Evolutionary conservation across 2,329 filamentous ascomycete genomes (phyloP).

Genomic region (Neofusicoccum laricinum): DNA sequence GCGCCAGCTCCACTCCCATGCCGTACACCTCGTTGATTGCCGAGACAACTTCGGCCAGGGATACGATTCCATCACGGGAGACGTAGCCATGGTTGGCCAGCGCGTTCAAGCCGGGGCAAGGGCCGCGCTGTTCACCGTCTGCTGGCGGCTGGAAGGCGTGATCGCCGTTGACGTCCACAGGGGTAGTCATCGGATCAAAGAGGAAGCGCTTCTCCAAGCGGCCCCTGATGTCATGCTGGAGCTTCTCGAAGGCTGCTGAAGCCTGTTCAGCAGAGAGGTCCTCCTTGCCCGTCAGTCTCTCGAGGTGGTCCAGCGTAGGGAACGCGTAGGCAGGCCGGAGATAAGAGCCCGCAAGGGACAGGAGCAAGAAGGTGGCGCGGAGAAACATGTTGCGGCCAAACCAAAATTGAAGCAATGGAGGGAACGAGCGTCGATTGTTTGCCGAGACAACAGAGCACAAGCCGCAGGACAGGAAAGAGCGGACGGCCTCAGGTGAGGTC

Average conservation of each 20-base stretch:
- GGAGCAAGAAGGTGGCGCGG: neutral
- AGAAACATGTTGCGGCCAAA: neutral
- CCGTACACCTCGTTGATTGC: slow-evolving; percentile 37
- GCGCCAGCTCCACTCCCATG: slow-evolving; percentile 46
- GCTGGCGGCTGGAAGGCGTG: neutral
- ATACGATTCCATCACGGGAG: slow-evolving; percentile 20
- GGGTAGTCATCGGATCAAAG: neutral
- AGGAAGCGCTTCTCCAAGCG: neutral
- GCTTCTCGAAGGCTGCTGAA: neutral
- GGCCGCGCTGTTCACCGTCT: slow-evolving; percentile 25
- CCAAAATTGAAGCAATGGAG: too few species aligned
- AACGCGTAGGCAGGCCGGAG: neutral
- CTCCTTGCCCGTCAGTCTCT: neutral
- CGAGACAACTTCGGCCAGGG: neutral
- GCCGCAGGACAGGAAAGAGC: neutral
- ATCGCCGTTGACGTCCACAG: neutral
- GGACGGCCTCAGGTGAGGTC: neutral
- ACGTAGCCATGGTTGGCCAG: slow-evolving; percentile 34
- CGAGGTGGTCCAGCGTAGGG: neutral
- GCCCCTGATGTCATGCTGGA: neutral
- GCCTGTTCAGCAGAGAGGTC: neutral
- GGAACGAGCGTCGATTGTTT: neutral
- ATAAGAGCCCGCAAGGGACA: neutral
- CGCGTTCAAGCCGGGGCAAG: slow-evolving; percentile 33
- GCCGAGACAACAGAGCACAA: neutral